Evolutionary conservation across 345 rosid genomes (phyloP), one percentile per base, ranked within the genome.

Genomic region (Syzygium oleosum): DNA sequence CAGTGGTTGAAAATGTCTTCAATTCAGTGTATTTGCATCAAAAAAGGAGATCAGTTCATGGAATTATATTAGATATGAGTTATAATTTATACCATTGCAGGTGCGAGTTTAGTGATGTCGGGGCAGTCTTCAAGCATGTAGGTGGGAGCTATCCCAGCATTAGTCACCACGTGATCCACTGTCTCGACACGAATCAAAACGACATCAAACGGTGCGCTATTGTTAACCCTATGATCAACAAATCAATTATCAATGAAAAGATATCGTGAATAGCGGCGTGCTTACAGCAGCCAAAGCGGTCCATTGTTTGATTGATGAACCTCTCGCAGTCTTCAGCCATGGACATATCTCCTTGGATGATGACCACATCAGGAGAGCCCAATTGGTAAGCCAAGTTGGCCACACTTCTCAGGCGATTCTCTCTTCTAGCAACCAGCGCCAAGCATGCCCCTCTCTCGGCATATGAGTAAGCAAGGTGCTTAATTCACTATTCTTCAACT

Each of bases 391-490:
- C 91, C n/a, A 17, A 85, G 46, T 89, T 86, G 7, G 87, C 91
- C 17, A 91, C 89, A 16, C 51, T 27, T 34, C 21, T 63, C 59
- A 90, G 89, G 51, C 56, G 89, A 21, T 89, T 25, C 73, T 85
- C 88, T 84, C 88, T 90, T 59, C 90, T 59, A 3, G 90, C 92
- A 19, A 90, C 93, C 8, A 92, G 91, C 55, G 90, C 94, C 65
- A 91, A 84, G 54, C 88, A 79, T 41, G 94, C 93, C 27, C 91
- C 88, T 85, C 90, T 88, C 90, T 56, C 78, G 0, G 90, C 91
- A 56, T 92, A 88, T 86, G 88, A 90, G 43, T 92, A 90, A 22
- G 93, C 92, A 51, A 88, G 85, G 68, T 90, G 92, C 94, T 92
- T 85, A 84, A 85, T 41, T 61, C 73, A 59, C 2, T 58, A 58